Conservation (phyloP, 1,284 basidiomycete genomes). For the Microbotryum violaceum region DNA sequence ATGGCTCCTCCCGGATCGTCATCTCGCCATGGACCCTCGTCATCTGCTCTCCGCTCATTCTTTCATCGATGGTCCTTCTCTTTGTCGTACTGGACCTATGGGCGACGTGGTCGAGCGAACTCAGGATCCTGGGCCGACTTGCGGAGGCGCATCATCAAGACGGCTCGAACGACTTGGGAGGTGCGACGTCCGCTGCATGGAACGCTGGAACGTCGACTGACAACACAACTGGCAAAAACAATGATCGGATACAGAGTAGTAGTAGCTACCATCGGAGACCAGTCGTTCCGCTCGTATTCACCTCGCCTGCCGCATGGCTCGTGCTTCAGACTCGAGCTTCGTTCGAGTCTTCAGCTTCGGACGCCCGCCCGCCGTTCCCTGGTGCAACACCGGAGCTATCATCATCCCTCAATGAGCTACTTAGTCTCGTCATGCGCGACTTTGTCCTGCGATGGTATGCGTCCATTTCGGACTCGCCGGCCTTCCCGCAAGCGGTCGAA, state of each 20-base stretch:
- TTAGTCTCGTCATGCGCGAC: conserved; percentile 68
- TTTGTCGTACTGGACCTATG: conserved; percentile 2
- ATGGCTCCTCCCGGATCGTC: not conserved
- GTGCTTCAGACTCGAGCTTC: conserved; percentile 70
- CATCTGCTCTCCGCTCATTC: not conserved
- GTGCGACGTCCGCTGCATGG: not conserved
- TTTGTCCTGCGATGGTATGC: conserved; percentile 81
- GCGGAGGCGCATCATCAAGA: not conserved
- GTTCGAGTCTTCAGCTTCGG: conserved; percentile 54
- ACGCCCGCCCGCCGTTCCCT: conserved; percentile 11
- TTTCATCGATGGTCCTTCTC: not conserved
- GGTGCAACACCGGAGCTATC: conserved; percentile 57
- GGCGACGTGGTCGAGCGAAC: conserved; percentile 3
- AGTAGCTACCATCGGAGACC: not conserved
- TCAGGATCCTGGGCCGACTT: not conserved
- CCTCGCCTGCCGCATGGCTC: conserved; percentile 84
- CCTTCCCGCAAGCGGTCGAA: conserved; percentile 80
- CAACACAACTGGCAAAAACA: not conserved
- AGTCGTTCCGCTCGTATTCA: conserved; percentile 48
- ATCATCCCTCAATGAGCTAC: conserved; percentile 61
- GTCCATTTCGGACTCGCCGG: conserved; percentile 69
- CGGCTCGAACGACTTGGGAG: not conserved
- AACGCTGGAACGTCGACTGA: not conserved
- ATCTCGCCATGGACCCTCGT: not conserved
- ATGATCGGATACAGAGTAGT: not conserved